phyloP scores from a whole-genome alignment of 257 asterid species.

The Prunella vulgaris region DNA sequence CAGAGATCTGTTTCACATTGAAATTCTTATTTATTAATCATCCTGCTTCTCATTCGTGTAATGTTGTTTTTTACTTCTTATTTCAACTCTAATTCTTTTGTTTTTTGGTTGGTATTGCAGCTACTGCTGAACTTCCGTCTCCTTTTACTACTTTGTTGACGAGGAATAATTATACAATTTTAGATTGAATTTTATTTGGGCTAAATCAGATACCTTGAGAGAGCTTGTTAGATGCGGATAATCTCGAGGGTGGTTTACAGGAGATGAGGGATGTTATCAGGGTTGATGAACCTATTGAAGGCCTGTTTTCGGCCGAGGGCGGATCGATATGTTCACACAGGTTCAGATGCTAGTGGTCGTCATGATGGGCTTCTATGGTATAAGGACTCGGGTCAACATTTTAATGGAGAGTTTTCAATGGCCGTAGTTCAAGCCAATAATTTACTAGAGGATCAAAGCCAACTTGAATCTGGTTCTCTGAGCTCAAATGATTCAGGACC shows the following conservation, averaged over 20 bases:
- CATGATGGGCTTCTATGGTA: conserved; percentile 80
- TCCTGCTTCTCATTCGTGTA: background rate
- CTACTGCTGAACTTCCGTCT: conserved; percentile 20
- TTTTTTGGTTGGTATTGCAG: conserved; percentile 18
- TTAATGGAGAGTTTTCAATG: conserved; percentile 83
- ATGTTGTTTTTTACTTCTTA: background rate
- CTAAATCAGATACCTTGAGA: conserved; percentile 10
- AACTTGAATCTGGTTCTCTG: conserved; percentile 72
- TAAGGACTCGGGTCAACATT: conserved; percentile 67
- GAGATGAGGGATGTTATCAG: conserved; percentile 79
- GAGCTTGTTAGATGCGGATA: conserved; percentile 32
- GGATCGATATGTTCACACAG: conserved; percentile 36
- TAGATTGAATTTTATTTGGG: conserved; percentile 19
- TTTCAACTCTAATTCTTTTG: conserved; percentile 25
- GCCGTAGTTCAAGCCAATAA: conserved; percentile 88
- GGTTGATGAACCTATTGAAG: conserved; percentile 61
- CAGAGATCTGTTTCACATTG: conserved; percentile 33
- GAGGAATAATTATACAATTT: conserved; percentile 8
- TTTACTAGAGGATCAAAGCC: conserved; percentile 85
- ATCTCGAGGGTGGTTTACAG: conserved; percentile 45
- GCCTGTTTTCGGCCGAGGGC: conserved; percentile 71
- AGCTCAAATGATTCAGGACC: conserved; percentile 54
- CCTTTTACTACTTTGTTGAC: conserved; percentile 14
- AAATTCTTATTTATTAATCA: background rate
- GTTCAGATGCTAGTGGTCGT: conserved; percentile 52